Conservation (phyloP, 768 basidiomycete genomes). For the Suillus paluster region DNA sequence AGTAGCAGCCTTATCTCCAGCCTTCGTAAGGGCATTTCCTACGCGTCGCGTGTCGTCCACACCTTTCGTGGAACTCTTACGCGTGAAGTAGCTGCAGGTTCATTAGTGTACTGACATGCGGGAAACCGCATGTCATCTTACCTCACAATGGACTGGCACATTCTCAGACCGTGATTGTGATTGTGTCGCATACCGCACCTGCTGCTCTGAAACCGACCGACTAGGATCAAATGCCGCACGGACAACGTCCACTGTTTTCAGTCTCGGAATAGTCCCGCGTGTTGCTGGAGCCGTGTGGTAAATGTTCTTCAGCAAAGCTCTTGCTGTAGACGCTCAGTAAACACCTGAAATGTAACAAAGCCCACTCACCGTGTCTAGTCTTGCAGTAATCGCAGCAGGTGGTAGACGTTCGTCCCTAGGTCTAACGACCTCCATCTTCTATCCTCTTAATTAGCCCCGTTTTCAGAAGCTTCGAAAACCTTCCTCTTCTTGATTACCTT, state of each 20-base stretch:
- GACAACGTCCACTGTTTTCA: constrained; percentile 48
- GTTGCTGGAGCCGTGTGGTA: constrained; percentile 60
- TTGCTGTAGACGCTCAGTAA: constrained; percentile 34
- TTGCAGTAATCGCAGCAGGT: constrained; percentile 69
- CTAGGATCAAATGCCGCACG: constrained; percentile 54
- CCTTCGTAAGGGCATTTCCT: constrained; percentile 1
- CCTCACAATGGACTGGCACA: constrained; percentile 60
- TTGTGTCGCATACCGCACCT: constrained; percentile 49
- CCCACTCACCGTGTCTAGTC: constrained; percentile 63
- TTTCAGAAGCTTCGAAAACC: constrained; percentile 40
- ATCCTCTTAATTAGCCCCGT: constrained; percentile 42
- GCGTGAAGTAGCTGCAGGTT: constrained; percentile 49
- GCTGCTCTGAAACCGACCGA: constrained; percentile 63
- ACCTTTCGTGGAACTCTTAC: constrained; percentile 46
- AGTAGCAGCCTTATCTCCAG: constrained; percentile 10
- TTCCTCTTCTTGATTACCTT: constrained; percentile 47
- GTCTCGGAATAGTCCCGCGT: constrained; percentile 53
- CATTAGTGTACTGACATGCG: not conserved
- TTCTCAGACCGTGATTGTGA: constrained; percentile 58
- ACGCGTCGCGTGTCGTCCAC: constrained; percentile 19
- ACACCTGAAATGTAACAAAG: not conserved
- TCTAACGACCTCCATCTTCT: constrained; percentile 60
- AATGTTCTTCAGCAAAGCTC: constrained; percentile 59
- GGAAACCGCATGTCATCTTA: constrained; percentile 27
- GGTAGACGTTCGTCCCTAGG: constrained; percentile 71